Evolutionary conservation across 1,284 basidiomycete genomes (phyloP).

Genomic region (Ganoderma resinaceum): DNA sequence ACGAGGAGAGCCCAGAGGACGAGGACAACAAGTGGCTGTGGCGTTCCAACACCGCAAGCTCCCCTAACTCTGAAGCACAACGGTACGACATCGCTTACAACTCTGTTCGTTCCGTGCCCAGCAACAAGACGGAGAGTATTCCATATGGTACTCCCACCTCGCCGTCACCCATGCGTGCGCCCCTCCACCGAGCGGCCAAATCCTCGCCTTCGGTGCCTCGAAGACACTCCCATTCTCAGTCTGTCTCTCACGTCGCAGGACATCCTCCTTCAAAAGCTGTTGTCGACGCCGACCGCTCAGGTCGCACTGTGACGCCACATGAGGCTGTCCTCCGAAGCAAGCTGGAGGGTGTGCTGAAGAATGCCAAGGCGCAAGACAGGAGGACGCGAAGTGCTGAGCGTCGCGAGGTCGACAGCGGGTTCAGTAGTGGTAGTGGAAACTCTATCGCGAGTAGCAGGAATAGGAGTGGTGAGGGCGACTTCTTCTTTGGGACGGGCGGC

Average conservation of each 20-base stretch:
- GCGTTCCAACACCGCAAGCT: slow-evolving; percentile 27
- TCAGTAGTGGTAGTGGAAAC: slow-evolving; percentile 37
- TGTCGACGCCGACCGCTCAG: slow-evolving; percentile 30
- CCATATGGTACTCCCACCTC: slow-evolving; percentile 37
- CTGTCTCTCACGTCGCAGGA: slow-evolving; percentile 24
- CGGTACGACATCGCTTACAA: slow-evolving; percentile 20
- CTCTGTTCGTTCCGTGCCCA: slow-evolving; percentile 13
- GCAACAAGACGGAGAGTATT: slow-evolving; percentile 24
- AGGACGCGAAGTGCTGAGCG: slow-evolving; percentile 34
- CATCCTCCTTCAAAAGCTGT: slow-evolving; percentile 28
- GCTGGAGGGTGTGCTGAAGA: slow-evolving; percentile 58
- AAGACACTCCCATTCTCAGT: slow-evolving; percentile 29
- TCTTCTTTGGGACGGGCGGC: slow-evolving; percentile 37
- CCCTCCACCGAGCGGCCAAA: slow-evolving; percentile 36
- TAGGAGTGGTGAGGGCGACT: slow-evolving; percentile 40
- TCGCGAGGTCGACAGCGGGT: slow-evolving; percentile 32
- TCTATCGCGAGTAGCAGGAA: slow-evolving; percentile 44
- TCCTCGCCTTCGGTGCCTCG: slow-evolving; percentile 35
- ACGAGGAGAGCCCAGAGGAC: slow-evolving; percentile 41
- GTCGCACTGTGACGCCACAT: slow-evolving; percentile 51
- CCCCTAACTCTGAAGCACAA: slow-evolving; percentile 25
- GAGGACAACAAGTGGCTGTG: slow-evolving; percentile 36
- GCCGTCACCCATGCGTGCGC: slow-evolving; percentile 36
- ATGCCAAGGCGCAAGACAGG: slow-evolving; percentile 39
- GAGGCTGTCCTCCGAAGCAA: slow-evolving; percentile 61